Evolutionary conservation across 177 flowering plant genomes (phyloP), one percentile per base, ranked within the genome.

Genomic region (Tripterygium wilfordii): DNA sequence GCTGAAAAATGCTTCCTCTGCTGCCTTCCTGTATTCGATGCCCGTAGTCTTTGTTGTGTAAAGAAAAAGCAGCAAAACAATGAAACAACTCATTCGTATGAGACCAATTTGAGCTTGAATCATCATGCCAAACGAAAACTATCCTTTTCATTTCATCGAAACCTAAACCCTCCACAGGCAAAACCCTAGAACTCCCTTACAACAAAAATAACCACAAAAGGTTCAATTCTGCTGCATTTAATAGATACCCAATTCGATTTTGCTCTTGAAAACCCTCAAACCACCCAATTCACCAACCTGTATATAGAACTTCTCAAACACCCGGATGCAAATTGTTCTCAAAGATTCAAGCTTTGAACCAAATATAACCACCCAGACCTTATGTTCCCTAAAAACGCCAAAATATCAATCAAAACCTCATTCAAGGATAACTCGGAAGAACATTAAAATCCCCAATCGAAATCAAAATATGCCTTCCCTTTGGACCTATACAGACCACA

Each of bases 141-240:
- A 25, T 48, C 54, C 68, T 65, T 62, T 21, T 70, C 80, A 72
- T 69, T 48, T 65, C 74, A 71, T 64, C 54, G 49, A 49, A 42
- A 21, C 4, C 31, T 30, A 57, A 60, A 42, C 26, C 41, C 36
- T 43, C 12, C n/a, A n/a, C 33, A 48, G 28, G 23, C 64, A 57
- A 63, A 51, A 56, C 57, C 56, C 56, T 42, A 19, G 3, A 27
- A 30, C 8, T 13, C 16, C 44, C 44, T 42, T 46, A 42, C 22
- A 23, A 45, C 24, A 62, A n/a, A n/a, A n/a, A n/a, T n/a, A n/a
- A 16, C 22, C 36, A 9, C 16, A 14, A 42, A 36, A 37, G 48
- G 46, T 42, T 49, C 61, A 43, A 42, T n/a, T n/a, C n/a, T n/a
- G n/a, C n/a, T n/a, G n/a, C n/a, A n/a, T n/a, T n/a, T n/a, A n/a